These are phyloP conservation scores for Solanum piurae DNA, from an alignment of 257 asterid genomes.

Conservation along the genomic window DNA sequence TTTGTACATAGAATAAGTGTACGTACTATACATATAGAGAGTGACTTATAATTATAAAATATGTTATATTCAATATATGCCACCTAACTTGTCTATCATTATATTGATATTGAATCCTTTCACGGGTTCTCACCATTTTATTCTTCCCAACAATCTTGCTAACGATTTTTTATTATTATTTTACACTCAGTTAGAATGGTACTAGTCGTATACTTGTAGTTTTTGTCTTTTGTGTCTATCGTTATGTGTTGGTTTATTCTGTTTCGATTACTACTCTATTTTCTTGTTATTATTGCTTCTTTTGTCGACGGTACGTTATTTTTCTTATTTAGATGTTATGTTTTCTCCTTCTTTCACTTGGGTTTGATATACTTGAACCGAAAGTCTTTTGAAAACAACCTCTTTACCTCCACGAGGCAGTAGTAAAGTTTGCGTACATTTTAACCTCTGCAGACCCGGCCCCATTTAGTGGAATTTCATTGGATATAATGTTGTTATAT, in stretches of 20 bases:
- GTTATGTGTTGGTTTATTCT: neutral
- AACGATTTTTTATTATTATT: neutral
- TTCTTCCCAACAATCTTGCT: neutral
- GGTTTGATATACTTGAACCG: neutral
- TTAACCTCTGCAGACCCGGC: too few relatives aligned
- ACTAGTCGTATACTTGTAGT: neutral
- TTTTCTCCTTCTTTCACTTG: neutral
- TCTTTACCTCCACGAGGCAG: neutral
- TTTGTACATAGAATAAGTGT: neutral
- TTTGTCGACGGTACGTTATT: neutral
- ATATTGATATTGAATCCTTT: neutral
- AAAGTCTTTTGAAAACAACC: rapidly evolving
- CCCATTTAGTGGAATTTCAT: neutral
- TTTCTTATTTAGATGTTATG: neutral
- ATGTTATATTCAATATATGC: neutral
- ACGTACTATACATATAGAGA: neutral
- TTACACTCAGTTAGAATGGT: neutral
- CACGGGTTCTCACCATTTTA: slow-evolving; percentile 4
- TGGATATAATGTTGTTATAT: too few relatives aligned
- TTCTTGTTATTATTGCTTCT: neutral
- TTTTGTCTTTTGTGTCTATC: neutral
- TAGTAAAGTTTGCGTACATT: neutral
- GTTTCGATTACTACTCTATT: neutral
- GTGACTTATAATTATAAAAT: neutral
- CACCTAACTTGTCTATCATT: slow-evolving; percentile 2